Evolutionary conservation across 192 early-diverging fungal genomes (phyloP), one percentile per base, ranked within the genome.

Genomic region (Podila verticillata): DNA sequence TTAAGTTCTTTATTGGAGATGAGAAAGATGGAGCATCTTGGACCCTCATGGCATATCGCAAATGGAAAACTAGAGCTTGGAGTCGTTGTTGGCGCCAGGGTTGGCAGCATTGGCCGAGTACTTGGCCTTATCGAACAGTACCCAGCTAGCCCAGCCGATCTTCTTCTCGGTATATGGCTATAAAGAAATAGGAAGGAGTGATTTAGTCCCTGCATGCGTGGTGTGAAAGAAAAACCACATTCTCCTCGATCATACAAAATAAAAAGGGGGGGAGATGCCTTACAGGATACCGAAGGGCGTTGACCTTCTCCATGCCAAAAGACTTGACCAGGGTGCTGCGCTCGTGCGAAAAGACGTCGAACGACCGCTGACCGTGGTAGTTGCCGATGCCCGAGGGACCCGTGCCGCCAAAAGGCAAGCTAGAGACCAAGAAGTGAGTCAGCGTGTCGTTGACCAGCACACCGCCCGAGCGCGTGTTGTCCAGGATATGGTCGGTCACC

Each of bases 391-490:
- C 97, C 9, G 95, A 96, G 0, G 82, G 72, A 0, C 96, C 96
- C 0, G 93, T 88, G 54, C 96, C 97, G 56, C 95, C 96, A 80
- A 97, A 98, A 49, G 96, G 96, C n/a, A 94, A 65, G 26, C 72
- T 68, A 35, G 80, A 47, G 26, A 86, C 70, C 39, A 79, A 63
- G 65, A 86, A 88, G 73, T 93, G 91, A 63, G 94, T 83, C 67
- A 95, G 66, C 12, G 88, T 84, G 75, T 98, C 96, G 82, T 99
- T 99, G 67, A 94, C 89, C 26, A 86, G 69, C 8, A 87, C 92
- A 59, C 84, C 84, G 39, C 97, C 97, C 9, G 95, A 94, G 62
- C 88, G 88, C 7, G 93, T 95, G 35, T 88, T 77, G 19, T 82
- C 73, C 30, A 95, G 57, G 19, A 98, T 85, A 31, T 89, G 83